Evolutionary conservation across 345 rosid genomes (phyloP).

Genomic region (Eucalyptus regnans): DNA sequence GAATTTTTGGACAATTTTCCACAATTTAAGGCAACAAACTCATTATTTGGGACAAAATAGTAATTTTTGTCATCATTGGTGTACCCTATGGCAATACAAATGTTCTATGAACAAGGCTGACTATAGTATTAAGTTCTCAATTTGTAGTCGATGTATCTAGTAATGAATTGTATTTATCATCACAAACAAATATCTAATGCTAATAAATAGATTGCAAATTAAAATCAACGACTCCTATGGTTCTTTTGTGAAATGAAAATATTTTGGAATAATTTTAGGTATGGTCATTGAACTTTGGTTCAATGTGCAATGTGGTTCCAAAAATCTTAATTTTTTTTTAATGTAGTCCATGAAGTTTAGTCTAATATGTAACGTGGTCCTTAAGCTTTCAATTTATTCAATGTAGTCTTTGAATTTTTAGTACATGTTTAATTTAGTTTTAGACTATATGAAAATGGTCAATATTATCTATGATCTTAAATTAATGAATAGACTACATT

Average conservation of each 20-base stretch:
- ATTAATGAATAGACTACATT: neutral
- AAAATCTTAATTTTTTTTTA: too few relatives aligned
- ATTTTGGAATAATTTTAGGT: neutral
- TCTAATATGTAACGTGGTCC: neutral
- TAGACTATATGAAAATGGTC: fast-evolving
- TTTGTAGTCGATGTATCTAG: neutral
- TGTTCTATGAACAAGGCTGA: neutral
- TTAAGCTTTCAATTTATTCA: neutral
- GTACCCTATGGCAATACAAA: neutral
- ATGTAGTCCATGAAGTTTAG: neutral
- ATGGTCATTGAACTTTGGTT: neutral
- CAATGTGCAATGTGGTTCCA: neutral
- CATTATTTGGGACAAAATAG: neutral
- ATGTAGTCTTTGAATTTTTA: neutral
- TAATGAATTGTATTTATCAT: neutral
- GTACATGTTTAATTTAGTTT: neutral
- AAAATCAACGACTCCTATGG: fast-evolving
- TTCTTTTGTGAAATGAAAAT: neutral
- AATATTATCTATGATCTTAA: too few relatives aligned
- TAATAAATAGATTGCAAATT: neutral
- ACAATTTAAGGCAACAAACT: neutral
- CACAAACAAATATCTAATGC: neutral
- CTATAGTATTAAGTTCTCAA: neutral
- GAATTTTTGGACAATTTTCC: neutral
- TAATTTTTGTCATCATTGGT: neutral